Evolutionary conservation across 495 filamentous ascomycete genomes (phyloP), one percentile per base, ranked within the genome.

Genomic region (Usnea hakonensis): DNA sequence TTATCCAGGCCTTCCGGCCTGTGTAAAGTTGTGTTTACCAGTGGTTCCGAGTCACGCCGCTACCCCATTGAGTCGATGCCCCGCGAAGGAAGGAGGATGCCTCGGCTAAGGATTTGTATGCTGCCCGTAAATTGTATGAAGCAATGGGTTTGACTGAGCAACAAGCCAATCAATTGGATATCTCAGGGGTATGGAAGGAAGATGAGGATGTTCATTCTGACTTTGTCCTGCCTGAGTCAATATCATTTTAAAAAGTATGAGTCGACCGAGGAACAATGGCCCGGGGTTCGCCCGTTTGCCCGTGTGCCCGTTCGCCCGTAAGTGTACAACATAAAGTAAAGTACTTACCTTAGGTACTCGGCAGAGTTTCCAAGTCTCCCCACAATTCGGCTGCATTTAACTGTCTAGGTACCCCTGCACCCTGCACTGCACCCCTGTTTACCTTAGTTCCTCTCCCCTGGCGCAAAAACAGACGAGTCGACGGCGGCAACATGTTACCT

Each of bases 1-100:
- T 48, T 60, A 21, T 62, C 58, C 53, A 67, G 73, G 74, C 73
- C 73, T 65, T 69, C 55, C 58, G 73, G 72, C 73, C 72, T 58
- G 60, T 68, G 40, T 63, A 41, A 36, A 37, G 44, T 28, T 41
- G 26, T 64, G 37, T 32, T 46, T 21, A 5, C 54, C 60, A 62
- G 48, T 62, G n/a, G 40, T 48, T 41, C n/a, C 36, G 41, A 40
- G 6, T 48, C 19, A 40, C 37, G 9, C 28, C 28, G 8, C 26
- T 13, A n/a, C 23, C 43, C 4, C 50, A 44, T 32, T 52, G 58
- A 0, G 3, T 23, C 38, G 41, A 57, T 48, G 60, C 30, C 53
- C 52, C 28, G 16, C 46, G 41, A 38, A 44, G 3, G 43, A 46
- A 32, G 28, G 46, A 16, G 5, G 28, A 30, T 19, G 26, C 28